A percentile compares a stretch with the other conserved stretches of the same genome.
phyloP scores from a whole-genome alignment of 345 rosid genomes.

The Barbarea vulgaris region DNA sequence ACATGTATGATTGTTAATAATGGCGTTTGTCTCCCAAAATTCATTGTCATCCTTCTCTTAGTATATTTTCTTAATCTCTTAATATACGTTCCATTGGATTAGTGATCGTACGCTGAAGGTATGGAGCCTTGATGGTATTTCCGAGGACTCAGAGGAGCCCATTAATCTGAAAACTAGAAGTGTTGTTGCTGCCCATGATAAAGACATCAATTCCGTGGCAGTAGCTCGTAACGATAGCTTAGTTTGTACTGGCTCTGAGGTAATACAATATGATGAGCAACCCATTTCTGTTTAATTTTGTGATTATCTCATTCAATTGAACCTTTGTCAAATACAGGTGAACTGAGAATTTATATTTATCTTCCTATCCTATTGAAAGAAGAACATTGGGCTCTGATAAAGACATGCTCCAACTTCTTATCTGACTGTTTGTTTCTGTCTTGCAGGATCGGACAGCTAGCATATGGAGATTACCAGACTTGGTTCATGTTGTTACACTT shows the following conservation, averaged over 20 bases:
- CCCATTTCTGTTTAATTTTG: slow-evolving; percentile 5
- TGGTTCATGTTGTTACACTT: slow-evolving; percentile 75
- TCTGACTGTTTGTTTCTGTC: slow-evolving; percentile 21
- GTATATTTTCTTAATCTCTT: slow-evolving; percentile 10
- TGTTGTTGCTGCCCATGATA: slow-evolving; percentile 90
- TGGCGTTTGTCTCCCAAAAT: neutral
- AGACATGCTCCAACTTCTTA: slow-evolving; percentile 1
- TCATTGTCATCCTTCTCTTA: slow-evolving; percentile 18
- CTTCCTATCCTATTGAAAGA: slow-evolving; percentile 8
- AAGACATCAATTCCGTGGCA: slow-evolving; percentile 89
- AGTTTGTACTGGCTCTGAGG: slow-evolving; percentile 96
- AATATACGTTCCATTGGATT: slow-evolving; percentile 33
- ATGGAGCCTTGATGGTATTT: slow-evolving; percentile 77
- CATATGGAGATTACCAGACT: slow-evolving; percentile 90
- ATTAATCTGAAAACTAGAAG: slow-evolving; percentile 78
- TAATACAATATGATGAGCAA: slow-evolving; percentile 37
- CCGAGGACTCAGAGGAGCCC: slow-evolving; percentile 62
- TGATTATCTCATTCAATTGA: slow-evolving; percentile 4
- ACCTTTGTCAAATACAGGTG: neutral
- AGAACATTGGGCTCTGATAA: neutral
- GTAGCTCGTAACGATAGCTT: slow-evolving; percentile 87
- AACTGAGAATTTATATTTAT: neutral
- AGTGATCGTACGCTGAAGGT: slow-evolving; percentile 97
- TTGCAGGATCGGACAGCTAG: slow-evolving; percentile 92
- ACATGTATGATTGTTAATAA: slow-evolving; percentile 7